Evolutionary conservation across 352 stramenopile species (phyloP).

Genomic region (Phytophthora pinifolia): DNA sequence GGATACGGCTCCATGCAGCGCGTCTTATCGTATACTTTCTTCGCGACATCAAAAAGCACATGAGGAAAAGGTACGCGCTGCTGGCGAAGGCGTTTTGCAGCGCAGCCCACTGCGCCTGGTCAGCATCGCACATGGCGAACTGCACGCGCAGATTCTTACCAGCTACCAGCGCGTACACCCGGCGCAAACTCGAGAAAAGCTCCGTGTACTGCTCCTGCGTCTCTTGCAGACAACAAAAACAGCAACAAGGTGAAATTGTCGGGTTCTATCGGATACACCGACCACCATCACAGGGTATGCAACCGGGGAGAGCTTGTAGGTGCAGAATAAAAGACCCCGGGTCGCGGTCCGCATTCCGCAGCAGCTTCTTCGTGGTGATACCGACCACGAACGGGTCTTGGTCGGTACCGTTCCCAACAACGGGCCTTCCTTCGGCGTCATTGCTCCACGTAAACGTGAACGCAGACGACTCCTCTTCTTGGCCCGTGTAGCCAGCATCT

Average conservation of each 20-base stretch:
- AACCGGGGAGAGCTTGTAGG: constrained; percentile 19
- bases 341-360: neutral
- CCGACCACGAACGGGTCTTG: neutral
- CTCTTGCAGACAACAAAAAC: constrained; percentile 11
- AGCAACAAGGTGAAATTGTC: constrained; percentile 19
- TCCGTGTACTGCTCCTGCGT: neutral
- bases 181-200: neutral
- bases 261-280: constrained; percentile 15
- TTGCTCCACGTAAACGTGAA: constrained; percentile 2
- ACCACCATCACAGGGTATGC: constrained; percentile 13
- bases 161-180: too few relatives aligned
- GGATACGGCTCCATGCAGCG: too few relatives aligned
- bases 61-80: too few relatives aligned
- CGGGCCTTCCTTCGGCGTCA: neutral
- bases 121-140: too few relatives aligned
- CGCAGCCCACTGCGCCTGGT: too few relatives aligned
- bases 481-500: too few relatives aligned
- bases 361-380: constrained; percentile 1
- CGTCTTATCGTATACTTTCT: too few relatives aligned
- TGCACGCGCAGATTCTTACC: too few relatives aligned
- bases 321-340: constrained; percentile 5
- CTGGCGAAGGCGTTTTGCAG: too few relatives aligned
- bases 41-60: too few relatives aligned
- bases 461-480: too few relatives aligned
- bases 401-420: constrained; percentile 2